Evolutionary conservation across 768 basidiomycete genomes (phyloP).

Genomic region (Cystofilobasidium capitatum): DNA sequence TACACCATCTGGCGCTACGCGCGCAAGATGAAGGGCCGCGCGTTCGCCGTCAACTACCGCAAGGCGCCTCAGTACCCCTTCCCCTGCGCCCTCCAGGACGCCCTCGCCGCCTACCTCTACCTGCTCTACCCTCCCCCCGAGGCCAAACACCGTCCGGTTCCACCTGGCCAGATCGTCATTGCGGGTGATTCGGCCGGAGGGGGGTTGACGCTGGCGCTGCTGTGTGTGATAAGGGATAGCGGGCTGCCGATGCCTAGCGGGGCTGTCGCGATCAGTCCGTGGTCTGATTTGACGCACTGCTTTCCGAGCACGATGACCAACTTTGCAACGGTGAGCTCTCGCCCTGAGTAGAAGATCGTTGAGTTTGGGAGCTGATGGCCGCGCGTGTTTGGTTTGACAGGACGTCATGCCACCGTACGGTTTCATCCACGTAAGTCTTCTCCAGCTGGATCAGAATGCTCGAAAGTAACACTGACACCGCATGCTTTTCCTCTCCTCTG

Average conservation of each 20-base stretch:
- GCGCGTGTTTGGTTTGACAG: too few species aligned
- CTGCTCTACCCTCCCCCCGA: constrained; percentile 43
- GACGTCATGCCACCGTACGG: constrained; percentile 28
- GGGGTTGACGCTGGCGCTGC: constrained; percentile 67
- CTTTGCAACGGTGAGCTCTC: constrained; percentile 8
- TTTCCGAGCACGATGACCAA: constrained; percentile 43
- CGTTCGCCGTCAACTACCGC: constrained; percentile 34
- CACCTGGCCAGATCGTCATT: constrained; percentile 70
- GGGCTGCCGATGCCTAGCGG: constrained; percentile 77
- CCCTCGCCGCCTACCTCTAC: constrained; percentile 32
- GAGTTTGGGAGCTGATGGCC: too few species aligned
- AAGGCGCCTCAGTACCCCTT: constrained; percentile 39
- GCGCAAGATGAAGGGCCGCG: constrained; percentile 39
- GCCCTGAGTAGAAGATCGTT: too few species aligned
- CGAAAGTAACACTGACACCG: too few species aligned
- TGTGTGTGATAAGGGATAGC: constrained; percentile 64
- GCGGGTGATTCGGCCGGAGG: constrained; percentile 92
- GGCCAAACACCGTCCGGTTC: constrained; percentile 65
- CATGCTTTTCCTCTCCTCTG: neutral
- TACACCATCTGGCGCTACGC: constrained; percentile 41
- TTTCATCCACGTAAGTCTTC: constrained; percentile 17
- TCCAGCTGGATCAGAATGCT: neutral
- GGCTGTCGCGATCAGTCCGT: constrained; percentile 80
- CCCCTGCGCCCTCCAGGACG: constrained; percentile 30
- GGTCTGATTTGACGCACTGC: constrained; percentile 84